Evolutionary conservation across 2,329 filamentous ascomycete species (phyloP).

Genomic region (Pyrenophora teres): DNA sequence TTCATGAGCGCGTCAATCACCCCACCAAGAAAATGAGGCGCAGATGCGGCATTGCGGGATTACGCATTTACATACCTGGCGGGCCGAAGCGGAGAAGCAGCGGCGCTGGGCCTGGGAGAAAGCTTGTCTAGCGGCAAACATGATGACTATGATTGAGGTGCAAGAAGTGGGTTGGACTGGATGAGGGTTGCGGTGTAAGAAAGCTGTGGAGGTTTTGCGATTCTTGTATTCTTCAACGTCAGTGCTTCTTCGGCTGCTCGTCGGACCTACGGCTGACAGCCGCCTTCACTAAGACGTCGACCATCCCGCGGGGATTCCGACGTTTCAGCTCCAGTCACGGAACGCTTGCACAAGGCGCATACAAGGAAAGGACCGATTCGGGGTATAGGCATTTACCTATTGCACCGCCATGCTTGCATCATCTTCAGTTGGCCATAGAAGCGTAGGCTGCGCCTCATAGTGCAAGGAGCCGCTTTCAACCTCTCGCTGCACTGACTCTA

Average conservation of each 20-base stretch:
- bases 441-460: background rate
- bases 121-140: conserved; percentile 70
- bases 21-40: conserved; percentile 32
- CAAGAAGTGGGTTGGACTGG: conserved; percentile 34
- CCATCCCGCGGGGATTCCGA: conserved; percentile 3
- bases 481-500: too few species aligned
- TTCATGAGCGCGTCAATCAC: conserved; percentile 8
- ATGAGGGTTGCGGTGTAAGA: conserved; percentile 20
- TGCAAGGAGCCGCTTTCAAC: background rate
- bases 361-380: background rate
- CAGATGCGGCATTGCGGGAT: conserved; percentile 9
- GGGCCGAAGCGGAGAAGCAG: conserved; percentile 58
- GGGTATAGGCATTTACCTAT: too few species aligned
- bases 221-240: conserved; percentile 21
- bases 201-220: conserved; percentile 32
- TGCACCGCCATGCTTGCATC: too few species aligned
- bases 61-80: conserved; percentile 50
- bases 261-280: conserved; percentile 27
- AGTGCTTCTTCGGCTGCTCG: conserved; percentile 26
- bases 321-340: background rate
- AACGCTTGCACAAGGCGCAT: background rate
- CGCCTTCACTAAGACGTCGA: conserved; percentile 12
- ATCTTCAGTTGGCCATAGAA: too few species aligned
- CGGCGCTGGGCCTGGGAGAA: conserved; percentile 57
- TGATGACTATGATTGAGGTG: conserved; percentile 42